Percentiles rank a stretch among this genome's conserved stretches.
phyloP scores from a whole-genome alignment of 1,284 basidiomycete species.

The Papiliotrema laurentii region DNA sequence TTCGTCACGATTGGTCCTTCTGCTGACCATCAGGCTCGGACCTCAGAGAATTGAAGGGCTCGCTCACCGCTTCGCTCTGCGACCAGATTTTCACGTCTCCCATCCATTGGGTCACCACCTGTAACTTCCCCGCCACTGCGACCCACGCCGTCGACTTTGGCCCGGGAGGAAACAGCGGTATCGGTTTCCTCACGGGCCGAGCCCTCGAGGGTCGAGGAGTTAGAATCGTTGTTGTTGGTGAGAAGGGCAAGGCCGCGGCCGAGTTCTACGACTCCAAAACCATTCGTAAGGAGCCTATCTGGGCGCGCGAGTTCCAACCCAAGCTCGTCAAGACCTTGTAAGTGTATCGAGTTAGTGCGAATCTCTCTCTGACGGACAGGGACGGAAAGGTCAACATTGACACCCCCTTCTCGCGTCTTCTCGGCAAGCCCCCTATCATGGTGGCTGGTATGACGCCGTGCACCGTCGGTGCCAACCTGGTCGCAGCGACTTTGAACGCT shows the following conservation, averaged over 20 bases:
- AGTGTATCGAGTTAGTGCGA: conserved; percentile 16
- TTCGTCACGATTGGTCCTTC: conserved; percentile 13
- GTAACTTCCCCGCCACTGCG: conserved; percentile 77
- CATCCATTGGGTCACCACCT: conserved; percentile 90
- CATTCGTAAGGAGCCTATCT: conserved; percentile 77
- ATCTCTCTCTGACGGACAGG: conserved; percentile 47
- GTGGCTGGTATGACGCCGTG: conserved; percentile 97
- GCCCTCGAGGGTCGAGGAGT: conserved; percentile 92
- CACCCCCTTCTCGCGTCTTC: conserved; percentile 89
- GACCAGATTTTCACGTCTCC: conserved; percentile 89
- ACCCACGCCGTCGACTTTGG: conserved; percentile 97
- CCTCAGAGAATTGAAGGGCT: conserved; percentile 61
- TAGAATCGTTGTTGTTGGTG: conserved; percentile 77
- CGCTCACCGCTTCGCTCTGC: conserved; percentile 75
- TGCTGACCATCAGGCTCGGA: conserved; percentile 62
- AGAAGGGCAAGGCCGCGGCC: conserved; percentile 75
- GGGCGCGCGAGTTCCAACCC: conserved; percentile 84
- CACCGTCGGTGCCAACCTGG: conserved; percentile 88
- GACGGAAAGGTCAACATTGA: conserved; percentile 89
- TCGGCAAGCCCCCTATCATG: conserved; percentile 97
- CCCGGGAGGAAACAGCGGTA: conserved; percentile 87
- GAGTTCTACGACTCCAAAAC: conserved; percentile 71
- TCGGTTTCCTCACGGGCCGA: conserved; percentile 82
- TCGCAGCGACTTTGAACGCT: conserved; percentile 83
- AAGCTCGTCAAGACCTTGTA: conserved; percentile 83